Percentiles rank a stretch among this genome's conserved stretches.
Evolutionary conservation across 2,329 filamentous ascomycete genomes (phyloP).

Genomic region (Aspergillus awamori): DNA sequence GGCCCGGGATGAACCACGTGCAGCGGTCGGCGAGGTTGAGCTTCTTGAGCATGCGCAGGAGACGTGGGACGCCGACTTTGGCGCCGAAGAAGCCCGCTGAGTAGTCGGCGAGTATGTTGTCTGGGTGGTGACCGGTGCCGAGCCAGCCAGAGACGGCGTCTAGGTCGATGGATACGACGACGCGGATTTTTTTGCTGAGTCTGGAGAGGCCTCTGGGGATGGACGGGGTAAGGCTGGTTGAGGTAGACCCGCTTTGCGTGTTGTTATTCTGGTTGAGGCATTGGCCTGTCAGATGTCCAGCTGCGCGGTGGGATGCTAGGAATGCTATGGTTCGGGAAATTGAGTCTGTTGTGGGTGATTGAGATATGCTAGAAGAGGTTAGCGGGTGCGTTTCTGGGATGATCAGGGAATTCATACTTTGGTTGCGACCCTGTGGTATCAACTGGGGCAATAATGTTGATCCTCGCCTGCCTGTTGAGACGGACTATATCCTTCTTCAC

Average conservation of each 20-base stretch:
- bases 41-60: conserved; percentile 58
- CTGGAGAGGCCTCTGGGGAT: conserved; percentile 19
- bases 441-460: conserved; percentile 57
- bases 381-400: background rate
- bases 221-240: conserved; percentile 6
- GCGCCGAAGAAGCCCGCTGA: conserved; percentile 59
- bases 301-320: conserved; percentile 53
- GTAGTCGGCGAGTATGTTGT: conserved; percentile 60
- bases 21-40: conserved; percentile 55
- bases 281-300: conserved; percentile 59
- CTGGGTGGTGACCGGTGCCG: conserved; percentile 49
- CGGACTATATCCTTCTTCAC: conserved; percentile 60
- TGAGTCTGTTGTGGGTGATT: conserved; percentile 44
- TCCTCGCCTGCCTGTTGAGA: conserved; percentile 54
- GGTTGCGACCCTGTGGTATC: conserved; percentile 54
- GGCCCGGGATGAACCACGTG: conserved; percentile 64
- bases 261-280: conserved; percentile 56
- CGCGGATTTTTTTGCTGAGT: conserved; percentile 26
- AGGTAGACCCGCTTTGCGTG: conserved; percentile 29
- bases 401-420: conserved; percentile 33
- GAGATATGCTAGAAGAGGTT: background rate
- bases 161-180: conserved; percentile 53
- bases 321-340: conserved; percentile 55
- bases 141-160: conserved; percentile 64
- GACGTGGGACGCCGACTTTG: conserved; percentile 58